Base-by-base conservation (phyloP, 495 filamentous ascomycete genomes). In the Trichoderma erinaceum region DNA sequence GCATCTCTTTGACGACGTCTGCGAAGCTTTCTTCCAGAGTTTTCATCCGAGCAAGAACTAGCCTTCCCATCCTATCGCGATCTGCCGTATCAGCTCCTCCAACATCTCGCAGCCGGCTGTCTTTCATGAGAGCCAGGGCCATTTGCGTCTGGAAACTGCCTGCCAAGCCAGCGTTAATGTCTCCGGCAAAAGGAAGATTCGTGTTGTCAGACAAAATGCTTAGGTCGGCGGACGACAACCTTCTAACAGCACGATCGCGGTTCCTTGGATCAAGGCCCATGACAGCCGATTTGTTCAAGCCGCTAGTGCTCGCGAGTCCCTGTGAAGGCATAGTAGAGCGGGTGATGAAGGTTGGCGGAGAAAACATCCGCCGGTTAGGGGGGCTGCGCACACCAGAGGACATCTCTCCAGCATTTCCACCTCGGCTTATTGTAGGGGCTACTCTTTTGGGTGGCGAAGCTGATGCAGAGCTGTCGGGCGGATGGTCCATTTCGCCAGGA, bases 21-120 rank as follows among this genome's bases (percentile, higher is more conserved):
- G 88, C 85, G 73, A 98, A 90, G 41, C 88, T 84, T 75, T 93
- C 91, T 75, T 98, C 93, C 10, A 98, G 85, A 41, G 89, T 90
- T 70, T 92, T 93, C 89, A 98, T 97, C 66, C 92, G 83, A 7
- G 92, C 91, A n/a, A 97, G 80, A 76, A 97, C 89, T n/a, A 96
- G 78, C 64, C 90, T 86, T 70, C 87, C 88, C 77, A 96, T 89
- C 75, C 84, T 80, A 68, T 82, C 82, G 70, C 88, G 86, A 70
- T 91, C 87, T 12, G 85, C 85, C 27, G 81, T 80, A 38, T 76
- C 77, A 64, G 80, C 79, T 12, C 75, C 70, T 65, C 71, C 72
- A 5, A 64, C 63, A 16, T 64, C 70, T 48, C 71, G 71, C 35
- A 58, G 8, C 27, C 44, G 13, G 5, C 29, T 69, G 44, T 69